Evolutionary conservation across 2,329 filamentous ascomycete genomes (phyloP).

Genomic region (Alternaria gaisen): DNA sequence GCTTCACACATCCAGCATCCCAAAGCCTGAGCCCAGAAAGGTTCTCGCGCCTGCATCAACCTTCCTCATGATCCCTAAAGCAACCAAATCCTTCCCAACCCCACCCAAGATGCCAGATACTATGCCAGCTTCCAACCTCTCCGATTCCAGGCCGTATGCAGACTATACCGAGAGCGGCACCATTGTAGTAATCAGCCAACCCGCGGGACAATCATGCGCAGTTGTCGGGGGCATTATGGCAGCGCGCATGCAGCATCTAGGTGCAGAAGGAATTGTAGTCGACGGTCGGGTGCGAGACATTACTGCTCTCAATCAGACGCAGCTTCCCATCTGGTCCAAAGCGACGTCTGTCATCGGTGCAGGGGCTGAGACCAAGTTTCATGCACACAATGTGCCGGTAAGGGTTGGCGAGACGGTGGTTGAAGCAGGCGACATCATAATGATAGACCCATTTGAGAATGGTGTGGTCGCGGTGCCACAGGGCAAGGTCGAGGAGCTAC

Average conservation of each 20-base stretch:
- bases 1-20: constrained; percentile 27
- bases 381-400: constrained; percentile 59
- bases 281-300: constrained; percentile 74
- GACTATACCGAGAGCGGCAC: constrained; percentile 69
- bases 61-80: constrained; percentile 69
- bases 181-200: constrained; percentile 73
- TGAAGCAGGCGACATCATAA: constrained; percentile 68
- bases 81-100: constrained; percentile 52
- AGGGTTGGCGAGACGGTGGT: constrained; percentile 50
- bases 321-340: constrained; percentile 67
- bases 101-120: constrained; percentile 46
- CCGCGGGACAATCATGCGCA: constrained; percentile 71
- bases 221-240: constrained; percentile 82
- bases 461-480: constrained; percentile 74
- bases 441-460: constrained; percentile 71
- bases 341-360: constrained; percentile 67
- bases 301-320: constrained; percentile 64
- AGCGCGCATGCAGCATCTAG: constrained; percentile 69
- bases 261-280: constrained; percentile 70
- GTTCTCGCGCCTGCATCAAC: constrained; percentile 67
- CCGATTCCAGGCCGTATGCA: constrained; percentile 67
- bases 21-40: constrained; percentile 33
- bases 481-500: constrained; percentile 66
- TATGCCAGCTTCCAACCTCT: constrained; percentile 38
- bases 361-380: constrained; percentile 65